These are phyloP conservation scores for Camellia sinensis DNA, from an alignment of 148 eudicot genomes.

Conservation along the genomic window DNA sequence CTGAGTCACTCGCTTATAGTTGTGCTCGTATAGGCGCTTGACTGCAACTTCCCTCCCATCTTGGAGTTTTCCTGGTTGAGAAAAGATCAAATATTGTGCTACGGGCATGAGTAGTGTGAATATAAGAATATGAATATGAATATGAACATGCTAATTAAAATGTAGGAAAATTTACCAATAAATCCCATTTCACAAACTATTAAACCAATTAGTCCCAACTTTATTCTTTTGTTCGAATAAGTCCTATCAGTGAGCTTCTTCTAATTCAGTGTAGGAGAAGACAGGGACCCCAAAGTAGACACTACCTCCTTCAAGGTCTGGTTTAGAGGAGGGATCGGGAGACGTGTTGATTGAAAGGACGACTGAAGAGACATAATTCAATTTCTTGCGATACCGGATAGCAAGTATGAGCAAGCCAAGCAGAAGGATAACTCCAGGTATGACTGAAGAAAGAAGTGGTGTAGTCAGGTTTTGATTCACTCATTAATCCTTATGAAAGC, in stretches of 20 bases:
- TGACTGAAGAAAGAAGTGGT: conserved; percentile 14
- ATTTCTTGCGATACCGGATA: conserved; percentile 21
- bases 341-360: conserved; percentile 18
- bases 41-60: conserved; percentile 80
- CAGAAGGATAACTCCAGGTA: conserved; percentile 16
- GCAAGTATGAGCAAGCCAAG: conserved; percentile 7
- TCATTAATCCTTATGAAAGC: not conserved
- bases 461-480: not conserved
- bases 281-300: conserved; percentile 40
- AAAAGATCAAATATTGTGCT: not conserved
- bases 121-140: conserved; percentile 35
- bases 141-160: conserved; percentile 67
- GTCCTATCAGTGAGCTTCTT: conserved; percentile 48
- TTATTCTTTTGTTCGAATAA: too few species aligned
- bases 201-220: too few species aligned
- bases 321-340: conserved; percentile 20
- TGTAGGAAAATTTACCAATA: too few species aligned
- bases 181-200: too few species aligned
- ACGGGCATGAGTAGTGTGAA: too few species aligned
- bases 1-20: conserved; percentile 50
- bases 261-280: conserved; percentile 54
- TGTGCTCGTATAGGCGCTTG: conserved; percentile 65
- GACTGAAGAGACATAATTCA: not conserved
- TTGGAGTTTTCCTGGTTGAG: conserved; percentile 46
- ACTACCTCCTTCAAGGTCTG: conserved; percentile 40